These are phyloP conservation scores for Dentipellis fragilis DNA, from an alignment of 768 basidiomycete species.

Conservation along the genomic window DNA sequence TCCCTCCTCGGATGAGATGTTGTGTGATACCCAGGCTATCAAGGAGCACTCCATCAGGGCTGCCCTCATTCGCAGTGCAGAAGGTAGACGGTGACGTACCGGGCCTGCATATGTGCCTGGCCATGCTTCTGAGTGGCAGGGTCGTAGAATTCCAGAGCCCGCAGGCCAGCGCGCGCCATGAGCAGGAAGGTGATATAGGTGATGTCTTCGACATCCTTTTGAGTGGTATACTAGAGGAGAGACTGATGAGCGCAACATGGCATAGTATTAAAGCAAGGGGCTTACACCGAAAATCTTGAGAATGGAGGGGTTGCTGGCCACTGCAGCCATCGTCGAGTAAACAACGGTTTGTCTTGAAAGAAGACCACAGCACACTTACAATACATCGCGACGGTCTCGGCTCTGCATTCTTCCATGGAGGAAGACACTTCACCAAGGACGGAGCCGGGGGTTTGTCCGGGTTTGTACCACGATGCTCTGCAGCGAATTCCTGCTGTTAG, in stretches of 20 bases:
- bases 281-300: conserved; percentile 72
- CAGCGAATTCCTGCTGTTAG: background rate
- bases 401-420: conserved; percentile 90
- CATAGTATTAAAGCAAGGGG: background rate
- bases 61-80: background rate
- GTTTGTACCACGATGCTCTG: conserved; percentile 80
- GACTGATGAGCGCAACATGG: background rate
- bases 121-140: conserved; percentile 75
- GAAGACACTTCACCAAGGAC: conserved; percentile 83
- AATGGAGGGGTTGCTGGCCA: conserved; percentile 67
- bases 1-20: conserved; percentile 59
- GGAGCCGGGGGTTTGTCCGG: conserved; percentile 75
- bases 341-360: background rate
- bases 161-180: conserved; percentile 79
- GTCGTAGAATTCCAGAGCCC: conserved; percentile 77
- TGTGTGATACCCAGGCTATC: conserved; percentile 73
- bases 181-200: conserved; percentile 74
- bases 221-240: conserved; percentile 45
- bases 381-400: conserved; percentile 78
- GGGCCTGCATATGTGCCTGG: conserved; percentile 86
- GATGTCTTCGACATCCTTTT: conserved; percentile 65
- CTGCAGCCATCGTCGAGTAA: conserved; percentile 25
- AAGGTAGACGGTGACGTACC: conserved; percentile 33
- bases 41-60: background rate
- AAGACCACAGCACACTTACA: conserved; percentile 36